Percentiles rank a stretch among this genome's conserved stretches.
Conservation (phyloP, 73 alveolate genomes). For the Paramecium primaurelia region DNA sequence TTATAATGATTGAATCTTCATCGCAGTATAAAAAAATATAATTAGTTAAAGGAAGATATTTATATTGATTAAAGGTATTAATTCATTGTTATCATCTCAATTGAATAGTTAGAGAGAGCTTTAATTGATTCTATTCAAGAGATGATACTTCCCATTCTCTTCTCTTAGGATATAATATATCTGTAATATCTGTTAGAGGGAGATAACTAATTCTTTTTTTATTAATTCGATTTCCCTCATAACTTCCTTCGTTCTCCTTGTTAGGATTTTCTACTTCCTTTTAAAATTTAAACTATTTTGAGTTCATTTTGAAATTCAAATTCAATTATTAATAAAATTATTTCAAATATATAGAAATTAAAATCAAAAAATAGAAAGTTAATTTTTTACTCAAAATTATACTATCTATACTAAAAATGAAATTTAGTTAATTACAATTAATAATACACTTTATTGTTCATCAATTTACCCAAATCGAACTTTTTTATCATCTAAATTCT, state of each 20-base stretch:
- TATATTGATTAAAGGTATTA: neutral
- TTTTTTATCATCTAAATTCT: neutral
- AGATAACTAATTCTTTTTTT: neutral
- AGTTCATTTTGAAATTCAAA: neutral
- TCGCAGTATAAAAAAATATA: neutral
- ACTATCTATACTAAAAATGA: neutral
- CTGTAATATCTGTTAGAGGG: neutral
- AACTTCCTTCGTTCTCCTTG: neutral
- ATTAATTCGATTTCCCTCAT: neutral
- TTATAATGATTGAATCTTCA: slow-evolving; percentile 29
- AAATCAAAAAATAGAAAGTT: neutral
- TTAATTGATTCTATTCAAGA: neutral
- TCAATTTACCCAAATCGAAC: neutral
- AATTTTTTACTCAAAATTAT: too few relatives aligned
- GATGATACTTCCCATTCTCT: neutral
- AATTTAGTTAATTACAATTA: neutral
- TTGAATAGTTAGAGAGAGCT: neutral
- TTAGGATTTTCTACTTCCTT: neutral
- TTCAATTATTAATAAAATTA: neutral
- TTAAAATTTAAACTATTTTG: neutral
- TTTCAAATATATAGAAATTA: neutral
- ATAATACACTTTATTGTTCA: neutral
- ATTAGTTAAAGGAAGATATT: neutral
- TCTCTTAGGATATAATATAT: neutral
- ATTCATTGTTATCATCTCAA: neutral